A percentile compares a stretch with the other conserved stretches of the same genome.
These are phyloP conservation scores for Cystofilobasidium ferigula DNA, from an alignment of 768 basidiomycete genomes.

Conservation along the genomic window DNA sequence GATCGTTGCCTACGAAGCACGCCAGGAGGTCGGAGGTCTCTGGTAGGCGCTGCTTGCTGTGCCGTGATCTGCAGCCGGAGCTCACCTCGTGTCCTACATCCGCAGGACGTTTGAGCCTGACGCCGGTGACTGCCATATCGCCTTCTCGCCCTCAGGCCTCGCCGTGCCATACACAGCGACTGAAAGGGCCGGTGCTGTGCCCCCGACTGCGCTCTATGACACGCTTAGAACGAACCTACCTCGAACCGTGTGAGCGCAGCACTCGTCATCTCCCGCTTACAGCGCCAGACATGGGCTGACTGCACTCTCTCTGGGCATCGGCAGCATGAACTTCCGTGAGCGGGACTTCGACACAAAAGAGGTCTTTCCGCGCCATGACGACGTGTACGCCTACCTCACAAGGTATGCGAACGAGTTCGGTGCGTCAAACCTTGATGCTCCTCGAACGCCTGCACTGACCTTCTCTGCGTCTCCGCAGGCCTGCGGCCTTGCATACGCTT, in stretches of 20 bases:
- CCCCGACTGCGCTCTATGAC: slow-evolving; percentile 9
- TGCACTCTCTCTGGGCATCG: neutral
- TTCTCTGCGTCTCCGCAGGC: neutral
- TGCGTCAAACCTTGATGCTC: neutral
- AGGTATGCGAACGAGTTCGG: neutral
- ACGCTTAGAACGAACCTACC: slow-evolving; percentile 16
- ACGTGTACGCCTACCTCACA: slow-evolving; percentile 6
- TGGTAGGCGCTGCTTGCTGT: neutral
- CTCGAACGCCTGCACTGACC: neutral
- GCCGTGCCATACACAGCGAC: neutral
- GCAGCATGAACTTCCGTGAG: slow-evolving; percentile 19
- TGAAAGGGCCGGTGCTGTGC: neutral
- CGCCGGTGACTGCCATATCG: neutral
- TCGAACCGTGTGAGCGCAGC: slow-evolving; percentile 6
- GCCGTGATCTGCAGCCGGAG: neutral
- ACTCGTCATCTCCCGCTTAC: neutral
- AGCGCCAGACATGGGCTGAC: too few relatives aligned
- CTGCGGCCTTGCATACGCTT: slow-evolving; percentile 7
- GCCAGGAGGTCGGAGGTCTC: slow-evolving; percentile 17
- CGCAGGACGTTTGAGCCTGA: slow-evolving; percentile 14
- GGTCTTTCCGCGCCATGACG: slow-evolving; percentile 6
- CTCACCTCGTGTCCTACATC: neutral
- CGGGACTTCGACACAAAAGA: neutral
- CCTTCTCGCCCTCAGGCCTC: slow-evolving; percentile 4
- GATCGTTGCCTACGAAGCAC: slow-evolving; percentile 16